These are phyloP conservation scores for Gautieria morchelliformis DNA, from an alignment of 768 basidiomycete species.

Conservation along the genomic window DNA sequence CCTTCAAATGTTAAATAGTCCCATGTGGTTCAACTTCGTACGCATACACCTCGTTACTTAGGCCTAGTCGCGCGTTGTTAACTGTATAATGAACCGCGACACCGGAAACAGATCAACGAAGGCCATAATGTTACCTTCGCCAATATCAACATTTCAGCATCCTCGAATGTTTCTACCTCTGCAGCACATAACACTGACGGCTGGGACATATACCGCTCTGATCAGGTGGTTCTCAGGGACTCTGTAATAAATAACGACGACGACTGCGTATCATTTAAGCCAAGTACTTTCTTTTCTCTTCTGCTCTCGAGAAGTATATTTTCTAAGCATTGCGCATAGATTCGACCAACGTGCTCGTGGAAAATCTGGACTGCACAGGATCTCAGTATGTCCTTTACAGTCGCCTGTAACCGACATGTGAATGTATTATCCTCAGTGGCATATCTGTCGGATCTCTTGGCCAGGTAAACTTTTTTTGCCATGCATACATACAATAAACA, in stretches of 20 bases:
- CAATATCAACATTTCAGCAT: constrained; percentile 11
- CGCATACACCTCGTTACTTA: not conserved
- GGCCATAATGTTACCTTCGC: constrained; percentile 33
- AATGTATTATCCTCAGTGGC: not conserved
- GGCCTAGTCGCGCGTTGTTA: not conserved
- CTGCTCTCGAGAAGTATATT: not conserved
- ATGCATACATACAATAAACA: not conserved
- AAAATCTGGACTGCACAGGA: not conserved
- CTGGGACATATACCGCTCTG: constrained; percentile 16
- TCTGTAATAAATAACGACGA: constrained; percentile 39
- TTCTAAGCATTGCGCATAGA: not conserved
- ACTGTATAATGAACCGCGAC: not conserved
- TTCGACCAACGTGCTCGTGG: not conserved
- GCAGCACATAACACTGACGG: not conserved
- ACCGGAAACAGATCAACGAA: constrained; percentile 33
- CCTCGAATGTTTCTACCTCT: not conserved
- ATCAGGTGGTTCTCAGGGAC: constrained; percentile 37
- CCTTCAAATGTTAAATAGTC: constrained; percentile 39
- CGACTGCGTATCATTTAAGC: not conserved
- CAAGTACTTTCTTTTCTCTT: not conserved
- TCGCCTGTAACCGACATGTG: not conserved
- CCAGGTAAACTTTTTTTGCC: not conserved
- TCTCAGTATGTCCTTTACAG: not conserved
- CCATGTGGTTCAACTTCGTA: constrained; percentile 46
- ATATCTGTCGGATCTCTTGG: not conserved